Conservation (phyloP, 805 yeast genomes). For the Cyberlindnera euphorbiae region DNA sequence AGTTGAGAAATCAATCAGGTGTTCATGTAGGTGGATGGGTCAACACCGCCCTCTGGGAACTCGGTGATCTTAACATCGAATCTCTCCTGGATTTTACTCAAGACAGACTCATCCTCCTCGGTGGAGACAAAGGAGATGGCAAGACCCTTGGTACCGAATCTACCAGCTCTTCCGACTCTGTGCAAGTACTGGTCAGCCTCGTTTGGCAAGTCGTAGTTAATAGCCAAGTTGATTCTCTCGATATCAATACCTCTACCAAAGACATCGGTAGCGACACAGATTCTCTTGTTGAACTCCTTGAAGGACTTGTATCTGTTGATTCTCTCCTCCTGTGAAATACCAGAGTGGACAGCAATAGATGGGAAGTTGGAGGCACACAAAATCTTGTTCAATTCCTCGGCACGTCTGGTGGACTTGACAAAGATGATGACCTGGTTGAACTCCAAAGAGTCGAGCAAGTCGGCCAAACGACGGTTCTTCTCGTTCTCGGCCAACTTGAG, state of each 20-base stretch:
- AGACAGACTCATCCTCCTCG: slow-evolving; percentile 83
- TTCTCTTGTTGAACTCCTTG: slow-evolving; percentile 97
- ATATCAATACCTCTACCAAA: slow-evolving; percentile 99
- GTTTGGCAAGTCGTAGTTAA: slow-evolving; percentile 92
- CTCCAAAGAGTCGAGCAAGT: slow-evolving; percentile 87
- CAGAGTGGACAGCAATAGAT: slow-evolving; percentile 93
- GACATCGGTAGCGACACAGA: slow-evolving; percentile 97
- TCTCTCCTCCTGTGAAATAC: slow-evolving; percentile 96
- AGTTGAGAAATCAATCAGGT: slow-evolving; percentile 39
- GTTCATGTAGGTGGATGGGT: slow-evolving; percentile 97
- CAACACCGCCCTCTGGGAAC: slow-evolving; percentile 97
- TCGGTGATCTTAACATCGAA: slow-evolving; percentile 93
- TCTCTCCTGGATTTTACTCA: slow-evolving; percentile 91
- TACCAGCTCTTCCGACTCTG: slow-evolving; percentile 99
- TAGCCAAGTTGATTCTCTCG: slow-evolving; percentile 96
- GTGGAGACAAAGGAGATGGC: slow-evolving; percentile 86
- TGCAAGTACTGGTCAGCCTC: slow-evolving; percentile 98
- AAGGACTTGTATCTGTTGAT: slow-evolving; percentile 92
- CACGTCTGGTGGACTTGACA: slow-evolving; percentile 88
- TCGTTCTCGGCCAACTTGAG: slow-evolving; percentile 85
- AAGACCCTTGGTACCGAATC: slow-evolving; percentile 98
- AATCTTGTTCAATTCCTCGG: slow-evolving; percentile 83
- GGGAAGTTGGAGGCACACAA: slow-evolving; percentile 94
- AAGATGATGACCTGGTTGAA: slow-evolving; percentile 97
- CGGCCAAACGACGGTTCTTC: slow-evolving; percentile 89